These are phyloP conservation scores for Ophiosphaerella korrae DNA, from an alignment of 2,329 filamentous ascomycete genomes.

Conservation along the genomic window DNA sequence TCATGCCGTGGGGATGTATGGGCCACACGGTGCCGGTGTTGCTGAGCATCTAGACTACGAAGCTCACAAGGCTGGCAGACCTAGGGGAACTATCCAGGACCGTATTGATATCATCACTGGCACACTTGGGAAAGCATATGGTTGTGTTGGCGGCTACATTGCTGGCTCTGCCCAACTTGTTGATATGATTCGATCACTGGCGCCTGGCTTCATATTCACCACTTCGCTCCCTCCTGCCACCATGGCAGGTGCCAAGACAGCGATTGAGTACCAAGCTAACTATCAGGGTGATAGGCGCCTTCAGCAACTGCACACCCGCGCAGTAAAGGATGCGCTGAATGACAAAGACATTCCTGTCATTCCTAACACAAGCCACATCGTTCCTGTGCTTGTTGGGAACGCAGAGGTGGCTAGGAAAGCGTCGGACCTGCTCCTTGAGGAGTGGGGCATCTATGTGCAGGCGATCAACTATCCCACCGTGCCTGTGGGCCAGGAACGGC, in stretches of 20 bases:
- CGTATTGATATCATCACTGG: constrained; percentile 97
- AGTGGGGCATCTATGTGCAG: constrained; percentile 95
- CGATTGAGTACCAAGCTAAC: constrained; percentile 90
- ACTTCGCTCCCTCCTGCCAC: constrained; percentile 94
- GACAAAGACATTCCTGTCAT: constrained; percentile 91
- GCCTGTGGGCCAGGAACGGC: constrained; percentile 93
- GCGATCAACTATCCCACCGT: constrained; percentile 99
- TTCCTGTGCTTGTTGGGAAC: constrained; percentile 91
- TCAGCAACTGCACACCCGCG: constrained; percentile 94
- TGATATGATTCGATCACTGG: constrained; percentile 90
- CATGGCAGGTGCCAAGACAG: constrained; percentile 90
- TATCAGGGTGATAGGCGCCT: constrained; percentile 86
- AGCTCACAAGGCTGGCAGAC: constrained; percentile 74
- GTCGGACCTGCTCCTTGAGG: constrained; percentile 86
- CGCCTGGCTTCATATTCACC: constrained; percentile 98
- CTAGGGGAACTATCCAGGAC: constrained; percentile 87
- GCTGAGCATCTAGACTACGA: constrained; percentile 97
- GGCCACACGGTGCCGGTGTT: constrained; percentile 91
- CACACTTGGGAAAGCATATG: constrained; percentile 96
- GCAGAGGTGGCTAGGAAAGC: constrained; percentile 91
- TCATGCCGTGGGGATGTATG: constrained; percentile 99
- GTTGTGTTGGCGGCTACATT: constrained; percentile 97
- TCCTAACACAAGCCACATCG: constrained; percentile 94
- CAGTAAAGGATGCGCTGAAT: constrained; percentile 83
- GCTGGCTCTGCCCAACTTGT: constrained; percentile 85